phyloP scores from a whole-genome alignment of 2,329 filamentous ascomycete species.

The Diaporthe vaccinii region DNA sequence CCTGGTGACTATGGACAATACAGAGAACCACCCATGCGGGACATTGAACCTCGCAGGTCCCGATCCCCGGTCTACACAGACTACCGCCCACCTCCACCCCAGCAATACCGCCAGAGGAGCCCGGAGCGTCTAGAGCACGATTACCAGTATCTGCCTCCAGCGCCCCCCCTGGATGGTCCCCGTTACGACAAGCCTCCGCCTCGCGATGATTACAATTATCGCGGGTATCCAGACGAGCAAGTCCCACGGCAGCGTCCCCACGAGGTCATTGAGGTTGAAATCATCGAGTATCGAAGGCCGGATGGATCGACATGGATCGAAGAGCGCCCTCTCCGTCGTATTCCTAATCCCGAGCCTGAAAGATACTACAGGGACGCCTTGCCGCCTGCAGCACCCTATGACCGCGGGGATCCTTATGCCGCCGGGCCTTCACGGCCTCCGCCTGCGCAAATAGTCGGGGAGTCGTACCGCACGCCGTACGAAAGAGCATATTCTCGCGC shows the following conservation, averaged over 20 bases:
- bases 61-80: slow-evolving; percentile 51
- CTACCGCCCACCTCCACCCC: slow-evolving; percentile 46
- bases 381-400: slow-evolving; percentile 35
- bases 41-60: slow-evolving; percentile 46
- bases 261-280: slow-evolving; percentile 57
- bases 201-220: slow-evolving; percentile 35
- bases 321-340: slow-evolving; percentile 54
- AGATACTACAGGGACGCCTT: slow-evolving; percentile 39
- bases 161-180: slow-evolving; percentile 44
- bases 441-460: not conserved
- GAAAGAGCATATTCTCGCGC: slow-evolving; percentile 35
- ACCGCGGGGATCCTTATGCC: slow-evolving; percentile 10
- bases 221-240: slow-evolving; percentile 39
- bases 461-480: slow-evolving; percentile 34
- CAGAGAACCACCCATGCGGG: slow-evolving; percentile 43
- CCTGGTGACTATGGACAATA: slow-evolving; percentile 41
- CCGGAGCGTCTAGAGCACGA: slow-evolving; percentile 46
- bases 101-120: slow-evolving; percentile 50
- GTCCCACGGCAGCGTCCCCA: slow-evolving; percentile 49
- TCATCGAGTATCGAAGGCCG: slow-evolving; percentile 60
- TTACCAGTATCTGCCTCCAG: slow-evolving; percentile 48
- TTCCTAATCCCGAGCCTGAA: slow-evolving; percentile 48
- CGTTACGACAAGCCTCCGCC: slow-evolving; percentile 48
- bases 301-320: slow-evolving; percentile 61
- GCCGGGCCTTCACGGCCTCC: slow-evolving; percentile 19